Evolutionary conservation across 164 flowering plant genomes (phyloP).

Genomic region (Chimonanthus salicifolius): DNA sequence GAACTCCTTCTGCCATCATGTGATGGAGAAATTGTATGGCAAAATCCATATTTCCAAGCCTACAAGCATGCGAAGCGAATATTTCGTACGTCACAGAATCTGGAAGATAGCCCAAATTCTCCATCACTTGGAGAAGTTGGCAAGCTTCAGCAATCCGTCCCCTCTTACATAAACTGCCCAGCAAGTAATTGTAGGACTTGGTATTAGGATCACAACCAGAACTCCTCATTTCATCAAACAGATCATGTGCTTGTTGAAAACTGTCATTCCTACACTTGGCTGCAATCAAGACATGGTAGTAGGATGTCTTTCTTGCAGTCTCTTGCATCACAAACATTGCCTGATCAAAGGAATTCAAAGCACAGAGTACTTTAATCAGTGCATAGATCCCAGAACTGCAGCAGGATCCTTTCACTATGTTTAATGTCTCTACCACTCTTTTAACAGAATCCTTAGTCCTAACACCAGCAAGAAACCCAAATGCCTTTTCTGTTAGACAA

Average conservation of each 20-base stretch:
- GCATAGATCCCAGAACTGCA: slow-evolving; percentile 37
- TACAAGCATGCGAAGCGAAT: slow-evolving; percentile 30
- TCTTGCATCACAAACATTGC: slow-evolving; percentile 48
- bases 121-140: slow-evolving; percentile 39
- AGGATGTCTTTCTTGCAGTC: slow-evolving; percentile 37
- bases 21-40: slow-evolving; percentile 32
- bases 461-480: slow-evolving; percentile 31
- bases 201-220: slow-evolving; percentile 33
- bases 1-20: slow-evolving; percentile 38
- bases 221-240: slow-evolving; percentile 43
- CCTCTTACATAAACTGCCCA: slow-evolving; percentile 47
- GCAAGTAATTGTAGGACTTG: slow-evolving; percentile 39
- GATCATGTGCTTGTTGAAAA: slow-evolving; percentile 29
- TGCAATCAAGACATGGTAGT: slow-evolving; percentile 44
- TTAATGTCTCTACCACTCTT: slow-evolving; percentile 30
- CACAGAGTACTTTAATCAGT: slow-evolving; percentile 48
- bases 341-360: slow-evolving; percentile 31
- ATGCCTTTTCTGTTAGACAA: slow-evolving; percentile 43
- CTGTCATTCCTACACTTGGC: slow-evolving; percentile 35
- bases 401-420: slow-evolving; percentile 46
- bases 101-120: slow-evolving; percentile 29
- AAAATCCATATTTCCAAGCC: slow-evolving; percentile 33
- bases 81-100: slow-evolving; percentile 56
- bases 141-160: slow-evolving; percentile 34
- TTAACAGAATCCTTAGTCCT: slow-evolving; percentile 17